A percentile compares a stretch with the other conserved stretches of the same genome.
Conservation (phyloP, 108 stramenopile species). For the Fistulifera solaris region DNA sequence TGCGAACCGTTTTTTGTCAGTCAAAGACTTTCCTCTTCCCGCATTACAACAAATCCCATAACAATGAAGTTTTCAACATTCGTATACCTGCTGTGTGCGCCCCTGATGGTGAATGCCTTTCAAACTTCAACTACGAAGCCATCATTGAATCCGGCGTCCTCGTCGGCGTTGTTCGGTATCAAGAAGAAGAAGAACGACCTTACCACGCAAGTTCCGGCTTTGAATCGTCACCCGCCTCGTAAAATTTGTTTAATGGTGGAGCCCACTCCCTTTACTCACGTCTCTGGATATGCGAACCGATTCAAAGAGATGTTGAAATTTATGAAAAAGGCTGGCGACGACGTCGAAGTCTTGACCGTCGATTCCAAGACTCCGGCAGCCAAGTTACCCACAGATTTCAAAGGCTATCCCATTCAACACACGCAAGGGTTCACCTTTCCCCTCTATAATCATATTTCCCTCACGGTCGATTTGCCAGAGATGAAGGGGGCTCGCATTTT, state of each 20-base stretch:
- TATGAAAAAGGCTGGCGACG: conserved; percentile 80
- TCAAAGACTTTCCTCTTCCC: no score
- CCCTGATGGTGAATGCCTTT: no score
- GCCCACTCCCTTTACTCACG: conserved; percentile 92
- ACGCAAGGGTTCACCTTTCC: conserved; percentile 92
- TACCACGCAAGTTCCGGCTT: conserved; percentile 32
- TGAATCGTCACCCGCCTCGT: conserved; percentile 49
- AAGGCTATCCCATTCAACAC: conserved; percentile 74
- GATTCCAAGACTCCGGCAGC: conserved; percentile 68
- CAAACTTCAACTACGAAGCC: no score
- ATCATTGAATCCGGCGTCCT: no score
- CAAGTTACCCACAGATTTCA: conserved; percentile 52
- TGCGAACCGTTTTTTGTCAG: no score
- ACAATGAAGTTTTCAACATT: no score
- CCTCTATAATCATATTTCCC: conserved; percentile 85
- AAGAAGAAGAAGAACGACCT: background rate
- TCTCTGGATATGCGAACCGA: conserved; percentile 95
- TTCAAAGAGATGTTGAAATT: conserved; percentile 94
- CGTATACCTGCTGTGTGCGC: no score
- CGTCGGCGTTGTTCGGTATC: background rate
- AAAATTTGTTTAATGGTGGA: conserved; percentile 72
- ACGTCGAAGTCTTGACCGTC: conserved; percentile 85
- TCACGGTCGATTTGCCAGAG: conserved; percentile 84
- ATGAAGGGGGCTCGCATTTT: conserved; percentile 76
- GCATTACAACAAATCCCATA: no score